Base-by-base conservation (phyloP, 2,329 filamentous ascomycete genomes). In the Neoascochyta sp. region DNA sequence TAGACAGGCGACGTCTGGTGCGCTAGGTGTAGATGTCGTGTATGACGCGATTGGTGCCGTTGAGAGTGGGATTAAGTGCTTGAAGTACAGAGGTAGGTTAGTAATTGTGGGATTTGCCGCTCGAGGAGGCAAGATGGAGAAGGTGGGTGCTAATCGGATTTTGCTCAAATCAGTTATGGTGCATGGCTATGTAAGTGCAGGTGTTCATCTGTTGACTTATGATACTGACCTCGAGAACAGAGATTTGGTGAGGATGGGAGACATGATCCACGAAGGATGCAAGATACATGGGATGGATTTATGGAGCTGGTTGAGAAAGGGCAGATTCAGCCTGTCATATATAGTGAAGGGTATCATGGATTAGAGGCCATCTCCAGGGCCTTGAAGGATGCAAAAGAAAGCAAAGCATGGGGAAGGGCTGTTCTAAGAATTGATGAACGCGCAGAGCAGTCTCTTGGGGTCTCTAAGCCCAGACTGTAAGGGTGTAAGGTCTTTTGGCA, bases 101-200 rank as follows among this genome's bases (percentile, higher is more conserved):
- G 64, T 81, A 2, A 61, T 80, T 16, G 65, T 78, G 2, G 76
- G 76, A 0, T 81, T 80, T 48, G 76, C 75, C 5, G 76, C 71
- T 1, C 62, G 69, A 27, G 66, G 57, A 10, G 72, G 73, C 0
- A 56, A 68, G 6, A 71, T 79, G 60, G 76, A 80, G 29, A 43
- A 39, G 4, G 27, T 57, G 3, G 26, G 38, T 8, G 42, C 45
- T 8, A 55, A 57, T 17, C 34, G 44, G 15, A 47, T 52, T 16
- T 17, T 54, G 9, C 24, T 54, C 6, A 55, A 55, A 37, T 36
- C 34, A 6, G 47, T 44, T 11, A 43, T 47, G 37, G 44, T 55
- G 4, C 33, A 48, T 31, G 52, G 47, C 14, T 55, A 54, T 39
- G 47, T 50, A 24, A 43, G 47, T 45, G 3, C 7, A 22, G 9